phyloP scores from a whole-genome alignment of 140 eudicot species.

The Senecio squalidus region DNA sequence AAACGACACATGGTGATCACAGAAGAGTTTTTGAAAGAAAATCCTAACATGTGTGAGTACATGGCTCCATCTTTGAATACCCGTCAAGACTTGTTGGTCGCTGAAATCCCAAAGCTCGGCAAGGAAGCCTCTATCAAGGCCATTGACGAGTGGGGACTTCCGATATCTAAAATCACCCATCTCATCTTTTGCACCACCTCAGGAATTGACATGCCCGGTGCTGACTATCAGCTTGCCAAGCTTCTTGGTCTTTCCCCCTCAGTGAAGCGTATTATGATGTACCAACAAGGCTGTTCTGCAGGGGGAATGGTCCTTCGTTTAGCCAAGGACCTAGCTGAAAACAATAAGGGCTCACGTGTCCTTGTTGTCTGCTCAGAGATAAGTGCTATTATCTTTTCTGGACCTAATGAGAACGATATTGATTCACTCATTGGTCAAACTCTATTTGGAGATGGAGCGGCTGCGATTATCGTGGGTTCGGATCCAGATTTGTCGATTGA shows the following conservation, averaged over 20 bases:
- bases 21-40: conserved; percentile 14
- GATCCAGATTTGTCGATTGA: conserved; percentile 5
- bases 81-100: conserved; percentile 9
- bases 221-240: conserved; percentile 17
- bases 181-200: conserved; percentile 21
- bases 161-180: conserved; percentile 16
- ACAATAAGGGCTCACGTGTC: conserved; percentile 18
- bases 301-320: conserved; percentile 17
- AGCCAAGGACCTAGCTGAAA: conserved; percentile 21
- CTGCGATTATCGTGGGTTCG: conserved; percentile 7
- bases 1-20: conserved; percentile 16
- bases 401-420: background rate
- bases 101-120: conserved; percentile 8
- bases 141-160: conserved; percentile 18
- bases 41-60: conserved; percentile 12
- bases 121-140: conserved; percentile 11
- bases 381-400: background rate
- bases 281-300: conserved; percentile 10
- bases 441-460: conserved; percentile 13
- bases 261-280: conserved; percentile 16
- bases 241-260: conserved; percentile 13
- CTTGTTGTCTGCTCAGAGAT: conserved; percentile 14
- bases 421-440: conserved; percentile 1
- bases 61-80: conserved; percentile 16
- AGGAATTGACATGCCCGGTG: conserved; percentile 13